Evolutionary conservation across 306 rosid species (phyloP), one percentile per base, ranked within the genome.

Genomic region (Benincasa hispida): DNA sequence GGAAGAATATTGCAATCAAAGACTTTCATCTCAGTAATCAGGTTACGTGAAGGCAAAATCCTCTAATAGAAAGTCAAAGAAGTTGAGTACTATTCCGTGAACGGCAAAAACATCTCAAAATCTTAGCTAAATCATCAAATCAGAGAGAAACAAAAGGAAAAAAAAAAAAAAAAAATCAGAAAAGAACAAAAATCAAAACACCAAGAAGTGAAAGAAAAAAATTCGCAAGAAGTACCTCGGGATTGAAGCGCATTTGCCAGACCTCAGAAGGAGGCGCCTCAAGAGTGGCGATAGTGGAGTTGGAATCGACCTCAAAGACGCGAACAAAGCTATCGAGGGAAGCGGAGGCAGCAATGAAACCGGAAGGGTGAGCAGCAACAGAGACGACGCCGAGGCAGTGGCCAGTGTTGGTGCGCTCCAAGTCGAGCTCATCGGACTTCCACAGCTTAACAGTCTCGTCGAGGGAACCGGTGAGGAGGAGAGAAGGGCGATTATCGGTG

Each of bases 211-310:
- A 15, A 5, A 27, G 13, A 51, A 21, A 68, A 27, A 41, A 68
- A 39, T 14, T 22, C 19, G 58, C 1, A 34, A 51, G 18, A 39
- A 22, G 35, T 37, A 92, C 99, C 96, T 88, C 87, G 41, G 98
- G 93, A 84, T 92, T 91, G 83, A 95, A 92, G 50, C 91, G 89
- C 88, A 95, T 84, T 84, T 95, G 98, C 99, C 98, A 95, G 79
- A 95, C 97, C 84, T 92, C 98, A 53, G 99, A 95, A 2, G 99
- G 99, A 2, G 98, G 99, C 50, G 99, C 95, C 77, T 95, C 99
- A 67, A 92, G 93, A 18, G 93, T 92, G 39, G 98, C 96, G 70
- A 95, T 77, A 75, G 99, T 95, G 69, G 85, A 59, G 80, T 95
- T 95, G 66, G 99, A 81, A 78, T 90, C 98, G 14, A 95, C 98